These are phyloP conservation scores for Beauveria asiatica DNA, from an alignment of 2,329 filamentous ascomycete genomes.

Conservation along the genomic window DNA sequence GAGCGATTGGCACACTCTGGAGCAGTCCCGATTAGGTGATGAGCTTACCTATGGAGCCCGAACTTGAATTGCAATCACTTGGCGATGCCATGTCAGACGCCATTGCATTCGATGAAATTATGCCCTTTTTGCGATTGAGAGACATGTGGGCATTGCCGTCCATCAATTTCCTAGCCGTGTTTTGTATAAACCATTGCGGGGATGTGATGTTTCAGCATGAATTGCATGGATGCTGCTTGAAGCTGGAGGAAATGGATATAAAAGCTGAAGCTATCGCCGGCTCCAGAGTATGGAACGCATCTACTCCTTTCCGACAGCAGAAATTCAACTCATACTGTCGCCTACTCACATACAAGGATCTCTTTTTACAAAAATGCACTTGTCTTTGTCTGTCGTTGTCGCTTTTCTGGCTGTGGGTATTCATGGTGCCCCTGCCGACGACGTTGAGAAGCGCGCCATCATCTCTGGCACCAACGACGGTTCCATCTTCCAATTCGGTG, in stretches of 20 bases:
- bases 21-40: not conserved
- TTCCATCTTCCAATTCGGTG: conserved; percentile 12
- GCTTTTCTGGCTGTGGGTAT: not conserved
- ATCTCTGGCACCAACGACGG: conserved; percentile 8
- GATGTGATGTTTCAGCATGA: not conserved
- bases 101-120: not conserved
- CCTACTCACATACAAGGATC: too few species aligned
- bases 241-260: not conserved
- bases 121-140: not conserved
- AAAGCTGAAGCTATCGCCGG: not conserved
- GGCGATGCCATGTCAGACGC: not conserved
- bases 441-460: not conserved
- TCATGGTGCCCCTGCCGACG: not conserved
- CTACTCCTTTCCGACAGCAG: not conserved
- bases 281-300: not conserved
- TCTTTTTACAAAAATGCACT: not conserved
- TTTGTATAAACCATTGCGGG: not conserved
- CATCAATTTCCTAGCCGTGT: not conserved
- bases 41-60: not conserved
- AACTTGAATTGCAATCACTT: not conserved
- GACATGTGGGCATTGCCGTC: not conserved
- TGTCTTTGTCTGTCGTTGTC: not conserved
- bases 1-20: not conserved
- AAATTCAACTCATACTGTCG: not conserved
- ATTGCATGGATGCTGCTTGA: not conserved